Percentiles rank a stretch among this genome's conserved stretches.
phyloP scores from a whole-genome alignment of 148 eudicot species.

The Bassia scoparia region DNA sequence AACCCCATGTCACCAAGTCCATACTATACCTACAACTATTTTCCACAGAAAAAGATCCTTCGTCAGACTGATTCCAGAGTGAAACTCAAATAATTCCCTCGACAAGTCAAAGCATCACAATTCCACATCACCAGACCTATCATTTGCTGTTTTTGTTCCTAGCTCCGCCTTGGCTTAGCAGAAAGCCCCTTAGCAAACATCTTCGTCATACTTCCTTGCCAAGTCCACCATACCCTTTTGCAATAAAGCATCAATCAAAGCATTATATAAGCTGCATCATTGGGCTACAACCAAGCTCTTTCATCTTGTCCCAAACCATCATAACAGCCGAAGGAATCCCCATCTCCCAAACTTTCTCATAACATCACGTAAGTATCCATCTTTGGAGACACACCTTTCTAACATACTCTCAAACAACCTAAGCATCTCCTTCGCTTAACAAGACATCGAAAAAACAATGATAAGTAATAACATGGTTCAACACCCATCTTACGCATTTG shows the following conservation, averaged over 20 bases:
- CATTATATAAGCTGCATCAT: constrained; percentile 83
- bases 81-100: background rate
- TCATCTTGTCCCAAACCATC: constrained; percentile 77
- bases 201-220: constrained; percentile 76
- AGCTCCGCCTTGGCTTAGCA: constrained; percentile 72
- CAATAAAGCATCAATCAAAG: constrained; percentile 83
- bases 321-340: constrained; percentile 87
- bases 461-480: constrained; percentile 69
- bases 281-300: constrained; percentile 78
- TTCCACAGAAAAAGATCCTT: background rate
- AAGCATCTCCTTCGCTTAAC: constrained; percentile 74
- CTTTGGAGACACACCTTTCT: constrained; percentile 60
- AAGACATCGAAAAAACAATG: constrained; percentile 62
- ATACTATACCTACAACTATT: background rate
- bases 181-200: constrained; percentile 89
- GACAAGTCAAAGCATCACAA: constrained; percentile 16
- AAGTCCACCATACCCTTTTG: constrained; percentile 83
- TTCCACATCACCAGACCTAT: constrained; percentile 34
- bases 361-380: constrained; percentile 89
- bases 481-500: constrained; percentile 63
- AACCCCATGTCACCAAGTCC: background rate
- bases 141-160: constrained; percentile 33
- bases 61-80: background rate
- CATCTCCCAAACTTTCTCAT: constrained; percentile 90
- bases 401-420: constrained; percentile 72